Percentiles rank a stretch among this genome's conserved stretches.
phyloP scores from a whole-genome alignment of 2,329 filamentous ascomycete genomes.

The Colletotrichum musicola region DNA sequence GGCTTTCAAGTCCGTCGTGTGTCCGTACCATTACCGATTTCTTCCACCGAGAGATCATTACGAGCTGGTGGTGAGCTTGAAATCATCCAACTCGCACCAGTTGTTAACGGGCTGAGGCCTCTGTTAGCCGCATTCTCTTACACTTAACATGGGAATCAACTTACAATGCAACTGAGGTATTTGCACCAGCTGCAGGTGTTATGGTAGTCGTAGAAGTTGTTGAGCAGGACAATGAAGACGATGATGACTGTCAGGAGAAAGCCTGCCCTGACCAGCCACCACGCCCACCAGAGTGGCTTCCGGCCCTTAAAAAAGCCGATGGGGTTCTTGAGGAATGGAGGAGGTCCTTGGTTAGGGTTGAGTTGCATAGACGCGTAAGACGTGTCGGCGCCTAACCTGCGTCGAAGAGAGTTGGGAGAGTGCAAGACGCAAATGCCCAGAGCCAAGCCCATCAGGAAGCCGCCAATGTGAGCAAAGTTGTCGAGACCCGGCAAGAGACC shows the following conservation, averaged over 20 bases:
- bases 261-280: conserved; percentile 89
- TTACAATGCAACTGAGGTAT: conserved; percentile 91
- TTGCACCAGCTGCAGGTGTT: conserved; percentile 92
- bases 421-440: conserved; percentile 90
- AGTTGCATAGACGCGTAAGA: conserved; percentile 78
- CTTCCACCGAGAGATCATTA: neutral
- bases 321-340: conserved; percentile 71
- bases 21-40: neutral
- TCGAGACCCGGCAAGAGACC: conserved; percentile 93
- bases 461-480: conserved; percentile 98
- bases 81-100: conserved; percentile 71
- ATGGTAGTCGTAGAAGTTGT: conserved; percentile 89
- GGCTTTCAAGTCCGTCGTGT: neutral
- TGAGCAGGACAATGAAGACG: conserved; percentile 86
- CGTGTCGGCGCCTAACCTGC: conserved; percentile 76
- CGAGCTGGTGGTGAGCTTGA: conserved; percentile 26
- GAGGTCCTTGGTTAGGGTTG: conserved; percentile 60
- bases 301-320: conserved; percentile 90
- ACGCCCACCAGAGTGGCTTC: conserved; percentile 95
- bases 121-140: conserved; percentile 42
- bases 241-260: conserved; percentile 85
- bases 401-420: conserved; percentile 84
- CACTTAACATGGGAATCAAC: conserved; percentile 52
- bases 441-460: conserved; percentile 91
- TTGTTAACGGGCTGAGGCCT: conserved; percentile 69